Evolutionary conservation across 2,329 filamentous ascomycete species (phyloP).

Genomic region (Aspergillus pseudoterreus): DNA sequence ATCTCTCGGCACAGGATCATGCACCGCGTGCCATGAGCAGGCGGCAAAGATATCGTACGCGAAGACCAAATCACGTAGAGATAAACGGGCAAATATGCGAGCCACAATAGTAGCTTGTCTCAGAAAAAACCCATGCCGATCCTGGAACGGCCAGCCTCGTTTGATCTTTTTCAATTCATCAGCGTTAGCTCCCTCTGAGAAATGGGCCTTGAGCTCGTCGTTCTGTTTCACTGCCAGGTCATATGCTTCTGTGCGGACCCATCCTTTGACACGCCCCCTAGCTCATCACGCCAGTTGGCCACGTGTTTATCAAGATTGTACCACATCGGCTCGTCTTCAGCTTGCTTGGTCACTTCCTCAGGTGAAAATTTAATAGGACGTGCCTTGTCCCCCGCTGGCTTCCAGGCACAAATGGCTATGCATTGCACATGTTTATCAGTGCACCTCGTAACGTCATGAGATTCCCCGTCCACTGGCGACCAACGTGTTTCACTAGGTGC

Average conservation of each 20-base stretch:
- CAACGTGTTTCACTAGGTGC: constrained; percentile 19
- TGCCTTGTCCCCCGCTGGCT: constrained; percentile 2
- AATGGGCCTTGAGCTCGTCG: too few relatives aligned
- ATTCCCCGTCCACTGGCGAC: constrained; percentile 22
- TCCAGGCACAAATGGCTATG: constrained; percentile 7
- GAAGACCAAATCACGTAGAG: too few relatives aligned
- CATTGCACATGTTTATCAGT: constrained; percentile 15
- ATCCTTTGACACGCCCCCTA: constrained; percentile 17
- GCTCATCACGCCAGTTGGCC: constrained; percentile 16
- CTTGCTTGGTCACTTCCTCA: constrained; percentile 9
- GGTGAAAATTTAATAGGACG: constrained; percentile 15
- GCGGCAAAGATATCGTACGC: too few relatives aligned
- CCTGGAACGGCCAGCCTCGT: too few relatives aligned
- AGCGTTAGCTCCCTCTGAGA: too few relatives aligned
- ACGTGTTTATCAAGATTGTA: constrained; percentile 17
- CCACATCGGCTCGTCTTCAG: constrained; percentile 18
- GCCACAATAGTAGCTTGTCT: too few relatives aligned
- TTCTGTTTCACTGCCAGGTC: too few relatives aligned
- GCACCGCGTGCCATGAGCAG: too few relatives aligned
- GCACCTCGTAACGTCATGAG: constrained; percentile 18
- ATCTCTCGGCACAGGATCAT: too few relatives aligned
- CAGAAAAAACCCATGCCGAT: too few relatives aligned
- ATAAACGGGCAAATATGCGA: too few relatives aligned
- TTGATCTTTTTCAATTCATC: too few relatives aligned
- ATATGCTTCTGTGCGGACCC: constrained; percentile 9